Evolutionary conservation across 257 asterid genomes (phyloP).

Genomic region (Thymus quinquecostatus): DNA sequence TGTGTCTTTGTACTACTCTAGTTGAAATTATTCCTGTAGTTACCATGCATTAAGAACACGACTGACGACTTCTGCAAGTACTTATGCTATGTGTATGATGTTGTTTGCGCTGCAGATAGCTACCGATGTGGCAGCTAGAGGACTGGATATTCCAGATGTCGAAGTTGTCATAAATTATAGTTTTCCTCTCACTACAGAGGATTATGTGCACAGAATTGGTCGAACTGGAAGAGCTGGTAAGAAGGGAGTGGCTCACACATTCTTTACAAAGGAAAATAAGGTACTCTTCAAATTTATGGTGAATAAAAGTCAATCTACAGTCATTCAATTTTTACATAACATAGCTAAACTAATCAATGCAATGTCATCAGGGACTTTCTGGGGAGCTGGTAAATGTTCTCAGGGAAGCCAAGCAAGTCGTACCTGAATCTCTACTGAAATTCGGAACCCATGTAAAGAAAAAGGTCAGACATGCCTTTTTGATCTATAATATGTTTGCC

Average conservation of each 20-base stretch:
- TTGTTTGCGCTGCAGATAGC: conserved; percentile 77
- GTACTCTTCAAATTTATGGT: conserved; percentile 39
- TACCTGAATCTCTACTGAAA: conserved; percentile 77
- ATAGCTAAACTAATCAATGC: conserved; percentile 3
- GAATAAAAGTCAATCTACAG: background rate
- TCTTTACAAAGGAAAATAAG: conserved; percentile 95
- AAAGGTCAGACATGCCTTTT: conserved; percentile 52
- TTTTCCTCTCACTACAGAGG: conserved; percentile 96
- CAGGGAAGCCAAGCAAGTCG: conserved; percentile 88
- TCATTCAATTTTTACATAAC: background rate
- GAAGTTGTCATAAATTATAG: conserved; percentile 97
- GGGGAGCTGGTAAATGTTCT: conserved; percentile 97
- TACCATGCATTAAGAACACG: background rate
- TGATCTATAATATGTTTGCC: background rate
- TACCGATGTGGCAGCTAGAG: conserved; percentile 98
- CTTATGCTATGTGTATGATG: background rate
- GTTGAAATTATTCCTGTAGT: background rate
- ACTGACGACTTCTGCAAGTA: background rate
- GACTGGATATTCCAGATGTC: conserved; percentile 94
- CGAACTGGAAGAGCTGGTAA: conserved; percentile 99
- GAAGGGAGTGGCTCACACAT: conserved; percentile 99
- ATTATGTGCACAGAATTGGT: conserved; percentile 96
- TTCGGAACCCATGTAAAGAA: conserved; percentile 98
- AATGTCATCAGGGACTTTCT: conserved; percentile 65
- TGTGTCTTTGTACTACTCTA: background rate